These are phyloP conservation scores for Suhomyces taliae DNA, from an alignment of 1,139 yeast species.

Conservation along the genomic window DNA sequence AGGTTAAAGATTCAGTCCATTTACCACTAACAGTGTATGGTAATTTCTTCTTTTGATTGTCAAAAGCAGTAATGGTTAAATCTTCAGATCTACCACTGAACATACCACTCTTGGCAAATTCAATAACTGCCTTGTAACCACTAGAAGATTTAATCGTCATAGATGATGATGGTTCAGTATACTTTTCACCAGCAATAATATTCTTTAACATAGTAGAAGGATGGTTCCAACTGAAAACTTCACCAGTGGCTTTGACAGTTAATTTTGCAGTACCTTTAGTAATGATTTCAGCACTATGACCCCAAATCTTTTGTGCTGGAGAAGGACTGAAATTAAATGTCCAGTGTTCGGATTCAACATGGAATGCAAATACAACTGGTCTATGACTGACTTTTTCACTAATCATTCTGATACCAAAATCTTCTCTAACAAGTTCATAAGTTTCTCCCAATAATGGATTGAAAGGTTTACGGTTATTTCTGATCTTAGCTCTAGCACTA, in stretches of 20 bases:
- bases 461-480: constrained; percentile 85
- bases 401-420: constrained; percentile 63
- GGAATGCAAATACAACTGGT: constrained; percentile 80
- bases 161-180: constrained; percentile 81
- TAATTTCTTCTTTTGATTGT: constrained; percentile 33
- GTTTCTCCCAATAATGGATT: constrained; percentile 91
- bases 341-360: constrained; percentile 76
- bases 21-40: constrained; percentile 59
- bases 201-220: constrained; percentile 84
- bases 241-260: constrained; percentile 60
- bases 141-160: constrained; percentile 65
- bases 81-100: constrained; percentile 88
- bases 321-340: constrained; percentile 69
- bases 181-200: constrained; percentile 91
- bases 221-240: constrained; percentile 72
- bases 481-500: constrained; percentile 66
- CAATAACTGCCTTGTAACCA: constrained; percentile 69
- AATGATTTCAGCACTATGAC: constrained; percentile 81
- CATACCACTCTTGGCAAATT: constrained; percentile 73
- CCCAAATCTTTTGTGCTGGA: constrained; percentile 94
- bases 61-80: constrained; percentile 55
- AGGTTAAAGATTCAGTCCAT: constrained; percentile 68
- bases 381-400: constrained; percentile 81
- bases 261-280: constrained; percentile 70
- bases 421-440: constrained; percentile 79